Evolutionary conservation across 768 basidiomycete species (phyloP), one percentile per base, ranked within the genome.

Genomic region (Agaricus sinodeliciosus): DNA sequence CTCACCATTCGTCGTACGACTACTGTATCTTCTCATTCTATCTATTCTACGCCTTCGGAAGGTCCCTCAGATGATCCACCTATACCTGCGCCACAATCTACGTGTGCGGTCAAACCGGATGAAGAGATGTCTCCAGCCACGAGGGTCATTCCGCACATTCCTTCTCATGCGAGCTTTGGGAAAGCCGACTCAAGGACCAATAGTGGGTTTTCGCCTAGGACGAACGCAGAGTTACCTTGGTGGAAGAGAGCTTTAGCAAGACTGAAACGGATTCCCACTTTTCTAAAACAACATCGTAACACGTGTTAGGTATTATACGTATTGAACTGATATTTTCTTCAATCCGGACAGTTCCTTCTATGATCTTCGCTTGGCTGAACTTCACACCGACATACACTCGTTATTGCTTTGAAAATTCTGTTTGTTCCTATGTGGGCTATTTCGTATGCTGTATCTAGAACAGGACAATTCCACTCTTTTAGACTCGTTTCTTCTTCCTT

Each of bases 31-130:
- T 45, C 52, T 2, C 45, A 25, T 9, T 48, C 37, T 0, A 53
- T 35, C 19, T 40, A 49, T 19, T 54, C 35, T 46, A 56, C 31
- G 8, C 42, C 48, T 12, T 16, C 26, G 6, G 45, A 36, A 43
- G 36, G 41, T 31, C 53, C 42, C 36, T 73, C 57, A 69, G 71
- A 5, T 68, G 68, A 0, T 66, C 67, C n/a, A 61, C 65, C 46
- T 2, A 62, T 59, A 1, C 69, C 67, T 1, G 62, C 63, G 1
- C 65, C 58, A 4, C 57, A 55, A 3, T 67, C 69, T 4, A 62
- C 62, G 13, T 64, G 65, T n/a, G 56, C 34, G 13, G 54, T 44
- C 2, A 42, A 48, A 16, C 15, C 43, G 18, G 48, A 53, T 18
- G 50, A 51, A 9, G 48, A 52, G n/a, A 39, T 31, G n/a, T 36